Conservation (phyloP, 176 grass and related monocot genomes). For the Eremochloa ophiuroides region DNA sequence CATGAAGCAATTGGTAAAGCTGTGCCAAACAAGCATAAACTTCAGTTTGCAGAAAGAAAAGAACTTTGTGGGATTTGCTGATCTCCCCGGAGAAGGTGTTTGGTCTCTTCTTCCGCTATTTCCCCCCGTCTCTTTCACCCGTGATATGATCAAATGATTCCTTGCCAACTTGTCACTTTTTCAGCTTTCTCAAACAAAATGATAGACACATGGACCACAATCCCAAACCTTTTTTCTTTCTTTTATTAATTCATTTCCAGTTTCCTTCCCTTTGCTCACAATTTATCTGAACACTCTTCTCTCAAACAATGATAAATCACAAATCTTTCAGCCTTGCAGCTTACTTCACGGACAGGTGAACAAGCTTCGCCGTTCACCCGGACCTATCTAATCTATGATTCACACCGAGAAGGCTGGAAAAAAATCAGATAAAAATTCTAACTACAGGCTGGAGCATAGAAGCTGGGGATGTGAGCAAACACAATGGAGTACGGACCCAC, state of each 20-base stretch:
- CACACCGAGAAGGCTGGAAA: not conserved
- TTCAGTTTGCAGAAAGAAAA: not conserved
- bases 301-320: conserved; percentile 33
- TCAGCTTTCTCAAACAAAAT: conserved; percentile 2
- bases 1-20: too few relatives aligned
- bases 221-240: not conserved
- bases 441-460: conserved; percentile 68
- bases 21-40: too few relatives aligned
- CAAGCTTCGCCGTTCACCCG: conserved; percentile 66
- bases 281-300: conserved; percentile 18
- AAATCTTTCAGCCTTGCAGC: conserved; percentile 53
- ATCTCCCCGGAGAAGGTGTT: not conserved
- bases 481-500: conserved; percentile 79
- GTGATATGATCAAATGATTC: not conserved
- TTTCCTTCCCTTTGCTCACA: not conserved
- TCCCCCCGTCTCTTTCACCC: not conserved
- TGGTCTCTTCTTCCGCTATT: not conserved
- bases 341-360: conserved; percentile 46
- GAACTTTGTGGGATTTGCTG: not conserved
- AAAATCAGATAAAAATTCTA: conserved; percentile 25
- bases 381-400: conserved; percentile 32
- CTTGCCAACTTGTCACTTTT: not conserved
- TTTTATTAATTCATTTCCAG: not conserved
- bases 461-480: conserved; percentile 73
- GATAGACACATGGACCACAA: not conserved